These are phyloP conservation scores for Backusella macrospora DNA, from an alignment of 192 early-diverging fungal genomes.

Conservation along the genomic window DNA sequence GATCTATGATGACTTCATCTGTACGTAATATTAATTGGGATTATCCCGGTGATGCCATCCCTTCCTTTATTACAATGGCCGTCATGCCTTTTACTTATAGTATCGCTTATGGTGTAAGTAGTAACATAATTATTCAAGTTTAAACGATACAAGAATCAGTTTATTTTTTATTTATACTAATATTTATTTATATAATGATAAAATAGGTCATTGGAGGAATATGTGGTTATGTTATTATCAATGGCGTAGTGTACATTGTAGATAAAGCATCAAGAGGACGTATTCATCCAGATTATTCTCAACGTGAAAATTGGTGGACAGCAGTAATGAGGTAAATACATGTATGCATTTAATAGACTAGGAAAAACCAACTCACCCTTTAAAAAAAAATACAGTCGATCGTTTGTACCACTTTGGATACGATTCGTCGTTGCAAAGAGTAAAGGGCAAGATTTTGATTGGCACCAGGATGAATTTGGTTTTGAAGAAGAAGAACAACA, in stretches of 20 bases:
- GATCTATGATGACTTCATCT: constrained; percentile 76
- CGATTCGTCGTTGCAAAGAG: constrained; percentile 20
- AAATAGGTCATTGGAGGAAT: constrained; percentile 64
- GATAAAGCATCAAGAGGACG: constrained; percentile 59
- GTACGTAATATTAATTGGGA: constrained; percentile 77
- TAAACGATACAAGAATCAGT: no score
- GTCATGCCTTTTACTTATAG: constrained; percentile 78
- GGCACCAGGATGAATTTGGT: constrained; percentile 12
- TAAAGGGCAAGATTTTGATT: constrained; percentile 22
- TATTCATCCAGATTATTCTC: constrained; percentile 41
- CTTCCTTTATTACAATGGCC: constrained; percentile 75
- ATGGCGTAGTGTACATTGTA: constrained; percentile 57
- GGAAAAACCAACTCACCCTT: neutral
- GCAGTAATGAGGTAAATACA: constrained; percentile 17
- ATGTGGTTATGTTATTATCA: constrained; percentile 68
- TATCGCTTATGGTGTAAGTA: constrained; percentile 58
- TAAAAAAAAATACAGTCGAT: constrained; percentile 8
- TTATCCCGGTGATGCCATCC: constrained; percentile 75
- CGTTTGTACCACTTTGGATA: constrained; percentile 27
- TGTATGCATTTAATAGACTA: neutral
- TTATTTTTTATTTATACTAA: neutral
- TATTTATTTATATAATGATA: neutral
- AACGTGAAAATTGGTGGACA: constrained; percentile 33
- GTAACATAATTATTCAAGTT: no score
- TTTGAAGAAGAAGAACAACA: constrained; percentile 8